A percentile compares a stretch with the other conserved stretches of the same genome.
phyloP scores from a whole-genome alignment of 352 stramenopile species.

The Pseudoperonospora humuli region DNA sequence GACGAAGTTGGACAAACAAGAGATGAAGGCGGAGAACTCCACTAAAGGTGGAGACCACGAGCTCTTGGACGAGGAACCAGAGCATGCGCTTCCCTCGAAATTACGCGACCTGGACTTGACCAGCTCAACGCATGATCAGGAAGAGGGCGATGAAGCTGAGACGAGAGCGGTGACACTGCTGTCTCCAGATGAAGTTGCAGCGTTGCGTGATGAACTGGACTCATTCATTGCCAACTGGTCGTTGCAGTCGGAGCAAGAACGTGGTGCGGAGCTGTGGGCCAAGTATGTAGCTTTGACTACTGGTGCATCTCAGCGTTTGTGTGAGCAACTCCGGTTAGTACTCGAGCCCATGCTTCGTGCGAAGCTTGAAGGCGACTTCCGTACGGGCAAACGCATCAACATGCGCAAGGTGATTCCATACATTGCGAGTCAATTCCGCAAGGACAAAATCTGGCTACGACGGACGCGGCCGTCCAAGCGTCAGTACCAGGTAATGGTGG shows the following conservation, averaged over 20 bases:
- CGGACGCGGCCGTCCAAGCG: slow-evolving; percentile 97
- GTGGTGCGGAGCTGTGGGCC: slow-evolving; percentile 83
- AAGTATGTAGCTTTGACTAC: slow-evolving; percentile 91
- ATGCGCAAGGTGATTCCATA: slow-evolving; percentile 99
- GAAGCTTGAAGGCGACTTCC: slow-evolving; percentile 97
- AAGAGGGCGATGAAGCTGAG: slow-evolving; percentile 31
- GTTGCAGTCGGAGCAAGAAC: slow-evolving; percentile 33
- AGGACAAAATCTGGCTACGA: slow-evolving; percentile 99
- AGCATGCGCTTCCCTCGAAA: slow-evolving; percentile 22
- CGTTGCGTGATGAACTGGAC: slow-evolving; percentile 73
- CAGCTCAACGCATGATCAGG: slow-evolving; percentile 21
- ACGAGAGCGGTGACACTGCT: slow-evolving; percentile 32
- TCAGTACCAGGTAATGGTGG: slow-evolving; percentile 98
- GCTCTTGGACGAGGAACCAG: slow-evolving; percentile 30
- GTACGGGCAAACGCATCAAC: slow-evolving; percentile 99
- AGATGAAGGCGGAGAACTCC: slow-evolving; percentile 21
- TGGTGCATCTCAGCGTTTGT: slow-evolving; percentile 90
- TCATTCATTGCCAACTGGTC: slow-evolving; percentile 62
- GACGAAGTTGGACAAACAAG: slow-evolving; percentile 10
- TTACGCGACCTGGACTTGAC: slow-evolving; percentile 35
- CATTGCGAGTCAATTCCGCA: slow-evolving; percentile 99
- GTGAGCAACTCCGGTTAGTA: slow-evolving; percentile 97
- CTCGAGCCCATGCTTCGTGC: slow-evolving; percentile 97
- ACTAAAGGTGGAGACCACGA: slow-evolving; percentile 18
- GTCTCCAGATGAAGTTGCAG: slow-evolving; percentile 57